Conservation (phyloP, 257 asterid genomes). For the Ajuga chamaepitys region DNA sequence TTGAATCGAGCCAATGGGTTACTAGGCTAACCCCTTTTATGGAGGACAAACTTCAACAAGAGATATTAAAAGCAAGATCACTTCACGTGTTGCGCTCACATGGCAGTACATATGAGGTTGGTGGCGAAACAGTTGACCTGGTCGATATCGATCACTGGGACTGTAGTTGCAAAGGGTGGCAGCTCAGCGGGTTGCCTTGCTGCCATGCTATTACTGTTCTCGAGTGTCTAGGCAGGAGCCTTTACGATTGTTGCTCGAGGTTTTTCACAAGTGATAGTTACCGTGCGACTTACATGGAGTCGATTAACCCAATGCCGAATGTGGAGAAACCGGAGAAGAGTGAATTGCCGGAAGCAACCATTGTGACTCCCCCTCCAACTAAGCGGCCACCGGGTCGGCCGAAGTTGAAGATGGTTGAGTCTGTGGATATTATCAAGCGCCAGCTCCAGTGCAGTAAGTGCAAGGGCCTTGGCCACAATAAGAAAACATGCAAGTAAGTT, state of each 20-base stretch:
- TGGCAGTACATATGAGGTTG: conserved; percentile 67
- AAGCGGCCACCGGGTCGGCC: conserved; percentile 95
- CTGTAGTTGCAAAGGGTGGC: conserved; percentile 93
- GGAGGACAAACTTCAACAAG: conserved; percentile 84
- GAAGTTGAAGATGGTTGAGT: conserved; percentile 65
- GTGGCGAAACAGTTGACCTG: conserved; percentile 49
- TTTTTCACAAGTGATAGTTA: conserved; percentile 65
- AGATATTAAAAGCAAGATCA: conserved; percentile 49
- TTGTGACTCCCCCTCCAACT: conserved; percentile 90
- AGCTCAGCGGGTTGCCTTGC: conserved; percentile 87
- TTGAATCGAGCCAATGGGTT: conserved; percentile 75
- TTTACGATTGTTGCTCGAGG: conserved; percentile 71
- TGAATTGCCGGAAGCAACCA: conserved; percentile 47
- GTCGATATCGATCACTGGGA: conserved; percentile 78
- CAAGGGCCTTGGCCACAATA: conserved; percentile 97
- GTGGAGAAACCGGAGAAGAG: conserved; percentile 61
- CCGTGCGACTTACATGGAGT: conserved; percentile 61
- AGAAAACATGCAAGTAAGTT: conserved; percentile 86
- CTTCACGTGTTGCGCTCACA: conserved; percentile 39
- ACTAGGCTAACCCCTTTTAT: conserved; percentile 66
- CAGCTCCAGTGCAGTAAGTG: conserved; percentile 99
- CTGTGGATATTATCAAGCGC: conserved; percentile 74
- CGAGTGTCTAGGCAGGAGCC: conserved; percentile 45
- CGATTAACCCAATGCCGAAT: conserved; percentile 84
- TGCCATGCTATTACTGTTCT: conserved; percentile 80